Evolutionary conservation across 805 yeast species (phyloP).

Genomic region (Ogataea corticis): DNA sequence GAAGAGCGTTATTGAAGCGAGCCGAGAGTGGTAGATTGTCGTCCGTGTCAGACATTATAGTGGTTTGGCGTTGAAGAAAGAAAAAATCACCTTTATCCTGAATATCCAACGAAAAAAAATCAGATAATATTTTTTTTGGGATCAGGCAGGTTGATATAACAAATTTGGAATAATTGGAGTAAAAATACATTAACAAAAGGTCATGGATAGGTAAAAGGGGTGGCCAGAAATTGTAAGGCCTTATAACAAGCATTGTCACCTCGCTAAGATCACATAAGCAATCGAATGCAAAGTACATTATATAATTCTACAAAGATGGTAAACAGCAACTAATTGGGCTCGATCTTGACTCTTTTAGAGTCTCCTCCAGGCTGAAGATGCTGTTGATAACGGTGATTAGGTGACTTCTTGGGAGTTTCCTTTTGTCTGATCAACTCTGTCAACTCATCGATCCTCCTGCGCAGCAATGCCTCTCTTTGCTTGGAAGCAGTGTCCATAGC

Average conservation of each 20-base stretch:
- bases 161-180: background rate
- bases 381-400: conserved; percentile 12
- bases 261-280: background rate
- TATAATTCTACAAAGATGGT: conserved; percentile 2
- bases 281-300: conserved; percentile 3
- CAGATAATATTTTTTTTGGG: no score
- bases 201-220: background rate
- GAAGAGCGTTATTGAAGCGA: conserved; percentile 16
- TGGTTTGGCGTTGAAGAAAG: no score
- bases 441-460: conserved; percentile 49
- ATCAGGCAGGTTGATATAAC: no score
- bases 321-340: conserved; percentile 7
- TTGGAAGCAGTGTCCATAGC: conserved; percentile 59
- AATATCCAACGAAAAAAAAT: no score
- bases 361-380: conserved; percentile 18
- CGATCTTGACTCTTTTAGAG: conserved; percentile 22
- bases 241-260: background rate
- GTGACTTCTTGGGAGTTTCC: conserved; percentile 14
- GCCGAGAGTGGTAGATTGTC: conserved; percentile 18
- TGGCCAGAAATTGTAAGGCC: background rate
- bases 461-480: conserved; percentile 48
- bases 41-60: background rate
- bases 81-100: no score
- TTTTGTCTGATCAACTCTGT: conserved; percentile 15
- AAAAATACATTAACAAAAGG: background rate